These are phyloP conservation scores for Alternaria incomplexa DNA, from an alignment of 2,329 filamentous ascomycete species.

Conservation along the genomic window DNA sequence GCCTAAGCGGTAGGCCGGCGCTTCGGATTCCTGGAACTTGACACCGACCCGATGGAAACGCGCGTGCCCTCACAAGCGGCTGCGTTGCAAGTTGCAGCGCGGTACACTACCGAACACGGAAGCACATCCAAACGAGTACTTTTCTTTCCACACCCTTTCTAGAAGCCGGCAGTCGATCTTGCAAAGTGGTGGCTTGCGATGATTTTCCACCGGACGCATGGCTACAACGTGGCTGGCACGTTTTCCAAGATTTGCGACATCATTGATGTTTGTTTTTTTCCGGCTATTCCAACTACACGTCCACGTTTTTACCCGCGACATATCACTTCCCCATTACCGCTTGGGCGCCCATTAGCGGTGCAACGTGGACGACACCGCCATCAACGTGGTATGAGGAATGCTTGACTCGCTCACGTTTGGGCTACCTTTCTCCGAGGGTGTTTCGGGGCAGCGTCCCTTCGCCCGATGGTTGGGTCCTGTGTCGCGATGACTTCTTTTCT, in stretches of 20 bases:
- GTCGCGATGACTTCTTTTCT: conserved; percentile 5
- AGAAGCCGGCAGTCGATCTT: conserved; percentile 37
- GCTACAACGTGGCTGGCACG: conserved; percentile 41
- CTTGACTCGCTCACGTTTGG: neutral
- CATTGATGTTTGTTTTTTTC: conserved; percentile 23
- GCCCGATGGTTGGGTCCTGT: conserved; percentile 1
- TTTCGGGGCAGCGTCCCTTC: conserved; percentile 1
- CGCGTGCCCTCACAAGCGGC: conserved; percentile 4
- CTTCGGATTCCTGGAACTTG: conserved; percentile 12
- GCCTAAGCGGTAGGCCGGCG: conserved; percentile 24
- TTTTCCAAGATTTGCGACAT: conserved; percentile 24
- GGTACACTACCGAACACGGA: conserved; percentile 21
- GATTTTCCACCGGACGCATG: conserved; percentile 31
- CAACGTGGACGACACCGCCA: conserved; percentile 8
- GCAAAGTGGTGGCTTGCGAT: conserved; percentile 43
- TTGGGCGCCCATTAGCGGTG: conserved; percentile 14
- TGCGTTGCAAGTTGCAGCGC: conserved; percentile 10
- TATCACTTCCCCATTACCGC: conserved; percentile 10
- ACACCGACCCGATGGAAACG: conserved; percentile 11
- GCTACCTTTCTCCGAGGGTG: neutral
- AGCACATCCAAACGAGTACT: conserved; percentile 14
- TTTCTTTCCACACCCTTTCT: conserved; percentile 31
- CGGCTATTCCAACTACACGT: conserved; percentile 10
- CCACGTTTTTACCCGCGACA: conserved; percentile 13
- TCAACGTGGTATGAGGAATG: neutral